Percentiles rank a stretch among this genome's conserved stretches.
Conservation (phyloP, 495 filamentous ascomycete genomes). For the Hyaloscypha hepaticicola region DNA sequence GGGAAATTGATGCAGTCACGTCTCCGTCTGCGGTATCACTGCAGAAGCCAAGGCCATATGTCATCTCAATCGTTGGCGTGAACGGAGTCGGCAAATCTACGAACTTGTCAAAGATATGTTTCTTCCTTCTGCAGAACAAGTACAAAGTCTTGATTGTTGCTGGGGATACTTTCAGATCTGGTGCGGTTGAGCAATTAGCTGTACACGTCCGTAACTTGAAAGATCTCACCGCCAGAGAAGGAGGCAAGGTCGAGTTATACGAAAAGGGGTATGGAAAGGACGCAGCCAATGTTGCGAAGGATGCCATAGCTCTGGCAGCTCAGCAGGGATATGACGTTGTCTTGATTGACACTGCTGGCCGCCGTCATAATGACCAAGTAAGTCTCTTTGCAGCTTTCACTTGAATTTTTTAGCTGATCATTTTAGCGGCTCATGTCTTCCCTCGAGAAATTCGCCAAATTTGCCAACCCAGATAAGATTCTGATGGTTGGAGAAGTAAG, state of each 20-base stretch:
- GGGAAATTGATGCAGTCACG: slow-evolving; percentile 82
- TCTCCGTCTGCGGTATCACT: slow-evolving; percentile 55
- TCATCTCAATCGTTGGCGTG: slow-evolving; percentile 96
- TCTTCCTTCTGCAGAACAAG: slow-evolving; percentile 94
- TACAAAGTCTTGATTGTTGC: slow-evolving; percentile 94
- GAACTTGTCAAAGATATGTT: slow-evolving; percentile 94
- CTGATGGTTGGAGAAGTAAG: slow-evolving; percentile 92
- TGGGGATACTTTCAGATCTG: slow-evolving; percentile 95
- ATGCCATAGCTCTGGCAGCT: slow-evolving; percentile 78
- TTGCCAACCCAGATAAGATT: slow-evolving; percentile 95
- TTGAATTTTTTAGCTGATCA: slow-evolving; percentile 4
- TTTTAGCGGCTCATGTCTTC: slow-evolving; percentile 81
- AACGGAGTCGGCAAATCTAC: slow-evolving; percentile 98
- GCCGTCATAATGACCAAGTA: slow-evolving; percentile 82
- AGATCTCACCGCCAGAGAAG: slow-evolving; percentile 79
- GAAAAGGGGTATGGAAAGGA: slow-evolving; percentile 98
- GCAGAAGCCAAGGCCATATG: slow-evolving; percentile 73
- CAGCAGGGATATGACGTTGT: slow-evolving; percentile 85
- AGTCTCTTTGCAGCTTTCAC: not conserved
- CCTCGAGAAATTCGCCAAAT: slow-evolving; percentile 94
- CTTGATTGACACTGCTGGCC: slow-evolving; percentile 92
- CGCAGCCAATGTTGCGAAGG: slow-evolving; percentile 90
- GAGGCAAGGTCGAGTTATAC: slow-evolving; percentile 82
- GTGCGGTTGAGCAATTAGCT: slow-evolving; percentile 93
- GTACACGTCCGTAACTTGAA: slow-evolving; percentile 90